Evolutionary conservation across 2,329 filamentous ascomycete genomes (phyloP).

Genomic region (Rutstroemia sydowiana): DNA sequence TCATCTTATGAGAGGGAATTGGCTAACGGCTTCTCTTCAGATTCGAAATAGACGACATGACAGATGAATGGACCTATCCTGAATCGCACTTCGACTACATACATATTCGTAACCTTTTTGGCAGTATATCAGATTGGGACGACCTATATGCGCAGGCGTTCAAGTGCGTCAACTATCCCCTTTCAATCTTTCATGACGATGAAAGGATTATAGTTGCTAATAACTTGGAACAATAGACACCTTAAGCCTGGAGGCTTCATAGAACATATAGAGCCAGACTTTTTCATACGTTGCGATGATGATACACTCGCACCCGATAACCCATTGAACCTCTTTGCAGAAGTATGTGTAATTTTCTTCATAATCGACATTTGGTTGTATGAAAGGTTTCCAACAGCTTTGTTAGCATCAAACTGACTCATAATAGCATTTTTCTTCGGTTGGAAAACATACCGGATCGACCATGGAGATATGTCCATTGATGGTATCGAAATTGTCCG

Average conservation of each 20-base stretch:
- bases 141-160: slow-evolving; percentile 44
- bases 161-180: slow-evolving; percentile 31
- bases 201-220: neutral
- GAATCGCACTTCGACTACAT: slow-evolving; percentile 51
- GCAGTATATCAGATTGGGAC: slow-evolving; percentile 49
- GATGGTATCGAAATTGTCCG: slow-evolving; percentile 20
- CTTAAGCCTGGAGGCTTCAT: slow-evolving; percentile 33
- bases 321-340: slow-evolving; percentile 35
- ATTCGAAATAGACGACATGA: slow-evolving; percentile 58
- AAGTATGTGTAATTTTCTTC: slow-evolving; percentile 13
- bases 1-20: neutral
- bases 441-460: slow-evolving; percentile 34
- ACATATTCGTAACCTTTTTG: slow-evolving; percentile 50
- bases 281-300: slow-evolving; percentile 37
- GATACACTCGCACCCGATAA: slow-evolving; percentile 35
- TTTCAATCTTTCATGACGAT: neutral
- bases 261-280: slow-evolving; percentile 26
- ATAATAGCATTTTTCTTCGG: slow-evolving; percentile 33
- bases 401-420: neutral
- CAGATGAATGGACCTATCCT: slow-evolving; percentile 35
- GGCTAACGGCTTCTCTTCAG: slow-evolving; percentile 23
- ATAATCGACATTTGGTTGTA: neutral
- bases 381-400: too few relatives aligned
- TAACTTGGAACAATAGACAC: slow-evolving; percentile 20
- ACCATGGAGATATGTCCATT: slow-evolving; percentile 28